phyloP scores from a whole-genome alignment of 805 yeast genomes.

The Komagataella kurtzmanii region DNA sequence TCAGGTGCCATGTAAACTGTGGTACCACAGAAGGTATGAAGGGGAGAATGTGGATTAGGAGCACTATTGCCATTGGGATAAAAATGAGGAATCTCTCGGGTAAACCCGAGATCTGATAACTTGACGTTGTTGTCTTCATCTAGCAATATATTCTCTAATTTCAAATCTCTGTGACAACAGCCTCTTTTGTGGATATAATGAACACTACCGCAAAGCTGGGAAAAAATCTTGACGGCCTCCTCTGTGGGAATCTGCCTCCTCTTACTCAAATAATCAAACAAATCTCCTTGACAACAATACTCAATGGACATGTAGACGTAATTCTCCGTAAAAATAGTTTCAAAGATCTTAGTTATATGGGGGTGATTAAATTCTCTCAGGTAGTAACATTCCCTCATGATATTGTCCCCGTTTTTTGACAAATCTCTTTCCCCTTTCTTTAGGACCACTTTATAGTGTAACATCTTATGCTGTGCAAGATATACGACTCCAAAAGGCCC shows the following conservation, averaged over 20 bases:
- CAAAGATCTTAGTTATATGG: constrained; percentile 74
- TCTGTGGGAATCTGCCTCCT: constrained; percentile 34
- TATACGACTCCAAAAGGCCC: constrained; percentile 91
- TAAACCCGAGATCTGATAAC: constrained; percentile 88
- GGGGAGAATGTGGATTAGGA: constrained; percentile 10
- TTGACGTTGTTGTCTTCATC: constrained; percentile 51
- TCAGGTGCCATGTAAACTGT: constrained; percentile 97
- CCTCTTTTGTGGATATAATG: constrained; percentile 66
- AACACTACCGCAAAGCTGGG: constrained; percentile 54
- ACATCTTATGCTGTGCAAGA: constrained; percentile 64
- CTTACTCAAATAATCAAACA: constrained; percentile 52
- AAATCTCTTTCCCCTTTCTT: constrained; percentile 44
- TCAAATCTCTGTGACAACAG: constrained; percentile 76
- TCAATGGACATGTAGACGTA: constrained; percentile 82
- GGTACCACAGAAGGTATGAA: constrained; percentile 88
- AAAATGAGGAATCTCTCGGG: constrained; percentile 46
- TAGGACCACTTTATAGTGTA: constrained; percentile 69
- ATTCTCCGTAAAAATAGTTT: constrained; percentile 69
- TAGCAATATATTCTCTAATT: constrained; percentile 62
- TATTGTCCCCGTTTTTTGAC: constrained; percentile 61
- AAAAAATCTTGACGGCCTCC: constrained; percentile 39
- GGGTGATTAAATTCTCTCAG: constrained; percentile 77
- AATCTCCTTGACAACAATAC: constrained; percentile 73
- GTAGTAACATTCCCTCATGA: constrained; percentile 83
- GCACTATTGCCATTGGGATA: constrained; percentile 13